phyloP scores from a whole-genome alignment of 2,329 filamentous ascomycete genomes.

The Chaetomiaceae sp. region DNA sequence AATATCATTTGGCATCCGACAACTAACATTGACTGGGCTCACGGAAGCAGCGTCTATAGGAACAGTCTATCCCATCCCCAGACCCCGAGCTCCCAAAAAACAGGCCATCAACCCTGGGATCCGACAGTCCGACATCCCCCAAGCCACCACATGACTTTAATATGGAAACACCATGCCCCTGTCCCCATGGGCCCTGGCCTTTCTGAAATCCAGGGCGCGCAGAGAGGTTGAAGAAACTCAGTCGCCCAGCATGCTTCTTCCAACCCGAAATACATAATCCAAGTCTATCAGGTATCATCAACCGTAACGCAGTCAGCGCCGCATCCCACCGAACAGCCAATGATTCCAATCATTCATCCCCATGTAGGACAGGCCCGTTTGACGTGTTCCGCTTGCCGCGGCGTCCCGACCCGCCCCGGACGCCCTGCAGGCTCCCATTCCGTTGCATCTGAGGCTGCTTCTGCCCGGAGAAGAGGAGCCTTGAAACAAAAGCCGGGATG shows the following conservation, averaged over 20 bases:
- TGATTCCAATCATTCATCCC: too few species aligned
- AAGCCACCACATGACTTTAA: too few species aligned
- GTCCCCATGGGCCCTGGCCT: too few species aligned
- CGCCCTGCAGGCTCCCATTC: too few species aligned
- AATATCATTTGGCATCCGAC: too few species aligned
- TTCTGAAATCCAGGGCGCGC: too few species aligned
- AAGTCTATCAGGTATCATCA: slow-evolving; percentile 24
- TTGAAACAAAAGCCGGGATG: too few species aligned
- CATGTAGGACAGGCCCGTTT: neutral
- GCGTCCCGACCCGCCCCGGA: too few species aligned
- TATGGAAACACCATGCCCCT: too few species aligned
- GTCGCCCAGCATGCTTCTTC: neutral
- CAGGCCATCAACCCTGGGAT: neutral
- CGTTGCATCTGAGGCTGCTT: too few species aligned
- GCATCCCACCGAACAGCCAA: neutral
- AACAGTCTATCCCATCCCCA: slow-evolving; percentile 11
- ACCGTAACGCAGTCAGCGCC: slow-evolving; percentile 3
- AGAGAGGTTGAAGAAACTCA: neutral
- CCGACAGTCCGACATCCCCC: too few species aligned
- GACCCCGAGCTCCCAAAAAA: neutral
- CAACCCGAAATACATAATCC: slow-evolving; percentile 2
- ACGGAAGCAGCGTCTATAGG: slow-evolving; percentile 2
- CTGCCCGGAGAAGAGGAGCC: too few species aligned
- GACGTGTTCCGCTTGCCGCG: neutral
- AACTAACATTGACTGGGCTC: neutral